Evolutionary conservation across 2,329 filamentous ascomycete species (phyloP).

Genomic region (Huntiella bhutanensis): DNA sequence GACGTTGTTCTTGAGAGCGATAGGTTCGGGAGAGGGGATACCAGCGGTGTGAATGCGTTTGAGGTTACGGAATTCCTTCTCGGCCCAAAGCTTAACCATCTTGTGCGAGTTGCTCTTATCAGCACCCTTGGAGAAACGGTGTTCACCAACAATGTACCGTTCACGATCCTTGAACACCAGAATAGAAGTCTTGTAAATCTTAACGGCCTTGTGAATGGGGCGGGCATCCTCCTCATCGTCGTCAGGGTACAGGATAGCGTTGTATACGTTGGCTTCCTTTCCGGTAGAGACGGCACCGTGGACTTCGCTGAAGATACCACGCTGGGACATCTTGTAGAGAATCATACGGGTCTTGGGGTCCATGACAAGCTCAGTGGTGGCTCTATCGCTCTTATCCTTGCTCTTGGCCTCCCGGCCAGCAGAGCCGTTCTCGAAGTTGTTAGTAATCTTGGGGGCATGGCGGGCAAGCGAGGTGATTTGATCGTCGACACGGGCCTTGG

Average conservation of each 20-base stretch:
- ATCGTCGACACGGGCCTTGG: slow-evolving; percentile 62
- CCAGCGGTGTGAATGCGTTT: slow-evolving; percentile 65
- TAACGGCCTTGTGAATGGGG: slow-evolving; percentile 66
- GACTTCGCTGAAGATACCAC: slow-evolving; percentile 71
- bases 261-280: slow-evolving; percentile 97
- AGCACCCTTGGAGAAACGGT: slow-evolving; percentile 74
- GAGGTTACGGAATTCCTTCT: slow-evolving; percentile 94
- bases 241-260: slow-evolving; percentile 48
- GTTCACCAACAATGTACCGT: slow-evolving; percentile 87
- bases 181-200: slow-evolving; percentile 97
- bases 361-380: slow-evolving; percentile 84
- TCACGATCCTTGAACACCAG: slow-evolving; percentile 95
- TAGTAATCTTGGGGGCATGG: slow-evolving; percentile 50
- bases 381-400: slow-evolving; percentile 81
- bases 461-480: slow-evolving; percentile 69
- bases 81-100: slow-evolving; percentile 97
- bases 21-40: slow-evolving; percentile 77
- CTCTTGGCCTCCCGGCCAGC: slow-evolving; percentile 28
- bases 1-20: slow-evolving; percentile 82
- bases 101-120: slow-evolving; percentile 89
- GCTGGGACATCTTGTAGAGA: slow-evolving; percentile 86
- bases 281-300: slow-evolving; percentile 92
- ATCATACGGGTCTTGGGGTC: slow-evolving; percentile 93
- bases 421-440: slow-evolving; percentile 32
- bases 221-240: slow-evolving; percentile 33